These are phyloP conservation scores for Metschnikowia cubensis DNA, from an alignment of 805 yeast genomes.

Conservation along the genomic window DNA sequence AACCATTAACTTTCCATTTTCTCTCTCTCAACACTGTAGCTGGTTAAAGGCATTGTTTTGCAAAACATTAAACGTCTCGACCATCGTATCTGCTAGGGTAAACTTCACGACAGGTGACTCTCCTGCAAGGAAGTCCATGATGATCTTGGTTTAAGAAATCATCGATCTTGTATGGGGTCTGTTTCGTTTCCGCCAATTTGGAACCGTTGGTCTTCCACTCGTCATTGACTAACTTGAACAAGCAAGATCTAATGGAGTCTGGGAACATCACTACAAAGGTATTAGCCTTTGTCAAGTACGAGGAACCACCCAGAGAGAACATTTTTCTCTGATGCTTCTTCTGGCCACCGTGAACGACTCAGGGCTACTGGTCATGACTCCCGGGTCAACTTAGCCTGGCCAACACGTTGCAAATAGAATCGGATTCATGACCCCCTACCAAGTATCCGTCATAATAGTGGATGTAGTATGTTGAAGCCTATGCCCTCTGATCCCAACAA, in stretches of 20 bases:
- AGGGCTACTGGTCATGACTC: conserved; percentile 84
- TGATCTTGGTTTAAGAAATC: conserved; percentile 43
- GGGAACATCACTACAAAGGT: conserved; percentile 79
- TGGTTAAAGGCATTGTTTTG: conserved; percentile 80
- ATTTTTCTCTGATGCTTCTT: conserved; percentile 78
- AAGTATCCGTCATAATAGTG: conserved; percentile 52
- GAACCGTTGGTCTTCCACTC: conserved; percentile 82
- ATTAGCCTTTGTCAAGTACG: conserved; percentile 69
- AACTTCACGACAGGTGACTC: conserved; percentile 80
- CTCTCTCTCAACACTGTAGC: conserved; percentile 58
- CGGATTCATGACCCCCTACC: conserved; percentile 91
- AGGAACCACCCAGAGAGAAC: conserved; percentile 84
- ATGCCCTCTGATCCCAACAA: too few relatives aligned
- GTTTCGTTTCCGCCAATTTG: conserved; percentile 48
- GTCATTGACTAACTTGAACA: conserved; percentile 84
- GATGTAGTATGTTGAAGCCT: too few relatives aligned
- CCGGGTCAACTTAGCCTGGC: conserved; percentile 64
- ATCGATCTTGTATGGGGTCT: conserved; percentile 41
- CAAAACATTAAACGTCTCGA: conserved; percentile 62
- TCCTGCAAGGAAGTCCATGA: conserved; percentile 56
- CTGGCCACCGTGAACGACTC: conserved; percentile 78
- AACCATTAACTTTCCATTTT: conserved; percentile 59
- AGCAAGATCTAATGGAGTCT: conserved; percentile 80
- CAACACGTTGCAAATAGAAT: conserved; percentile 78
- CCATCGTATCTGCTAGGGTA: conserved; percentile 52